phyloP scores from a whole-genome alignment of 2,329 filamentous ascomycete species.

The Diaporthe sp. region DNA sequence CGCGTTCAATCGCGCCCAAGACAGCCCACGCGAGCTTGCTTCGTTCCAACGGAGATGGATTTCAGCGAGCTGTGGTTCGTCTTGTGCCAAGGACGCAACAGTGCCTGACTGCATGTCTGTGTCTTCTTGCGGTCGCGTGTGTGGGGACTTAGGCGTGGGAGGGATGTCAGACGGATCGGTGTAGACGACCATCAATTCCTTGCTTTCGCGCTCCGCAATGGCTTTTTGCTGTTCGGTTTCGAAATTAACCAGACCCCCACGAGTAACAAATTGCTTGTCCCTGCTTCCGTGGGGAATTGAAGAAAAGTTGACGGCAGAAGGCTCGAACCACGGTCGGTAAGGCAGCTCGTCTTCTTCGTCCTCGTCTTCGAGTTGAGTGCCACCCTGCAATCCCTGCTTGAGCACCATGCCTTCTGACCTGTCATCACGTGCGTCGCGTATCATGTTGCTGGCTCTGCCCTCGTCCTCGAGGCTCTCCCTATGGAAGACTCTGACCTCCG shows the following conservation, averaged over 20 bases:
- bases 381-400: slow-evolving; percentile 64
- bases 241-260: slow-evolving; percentile 66
- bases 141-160: slow-evolving; percentile 68
- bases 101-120: slow-evolving; percentile 30
- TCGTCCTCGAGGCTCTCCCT: slow-evolving; percentile 81
- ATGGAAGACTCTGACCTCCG: slow-evolving; percentile 77
- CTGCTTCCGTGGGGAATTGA: slow-evolving; percentile 61
- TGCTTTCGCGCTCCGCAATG: slow-evolving; percentile 70
- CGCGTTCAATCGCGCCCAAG: slow-evolving; percentile 59
- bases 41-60: slow-evolving; percentile 65
- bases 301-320: slow-evolving; percentile 62
- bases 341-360: slow-evolving; percentile 69
- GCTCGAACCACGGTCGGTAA: slow-evolving; percentile 67
- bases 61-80: slow-evolving; percentile 61
- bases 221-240: slow-evolving; percentile 68
- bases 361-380: slow-evolving; percentile 56
- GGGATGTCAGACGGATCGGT: slow-evolving; percentile 68
- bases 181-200: slow-evolving; percentile 74
- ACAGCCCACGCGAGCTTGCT: slow-evolving; percentile 57
- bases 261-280: slow-evolving; percentile 65
- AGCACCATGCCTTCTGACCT: slow-evolving; percentile 80
- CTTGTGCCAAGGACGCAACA: slow-evolving; percentile 40
- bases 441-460: slow-evolving; percentile 76
- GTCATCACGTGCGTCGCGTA: slow-evolving; percentile 80
- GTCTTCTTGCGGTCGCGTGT: slow-evolving; percentile 39